Evolutionary conservation across 108 stramenopile species (phyloP), one percentile per base, ranked within the genome.

Genomic region (Aureococcus anophagefferens): DNA sequence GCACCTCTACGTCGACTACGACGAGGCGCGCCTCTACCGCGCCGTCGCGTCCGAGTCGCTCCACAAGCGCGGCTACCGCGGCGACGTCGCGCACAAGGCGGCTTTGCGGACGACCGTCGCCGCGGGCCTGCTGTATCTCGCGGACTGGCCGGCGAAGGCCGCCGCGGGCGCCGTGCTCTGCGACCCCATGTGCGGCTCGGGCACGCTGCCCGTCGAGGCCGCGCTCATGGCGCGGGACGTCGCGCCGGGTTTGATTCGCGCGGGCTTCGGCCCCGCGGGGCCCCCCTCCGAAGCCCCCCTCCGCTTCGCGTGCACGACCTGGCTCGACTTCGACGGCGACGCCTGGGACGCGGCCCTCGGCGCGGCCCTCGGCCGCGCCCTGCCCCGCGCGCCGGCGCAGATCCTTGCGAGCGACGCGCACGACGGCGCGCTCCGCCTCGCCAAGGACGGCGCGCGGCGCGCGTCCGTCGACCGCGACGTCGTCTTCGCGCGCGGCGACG

Each of bases 151-250:
- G 9, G 9, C 5, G 40, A 5, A 13, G 9, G 17, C 17, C 65
- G 4, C 18, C 4, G 17, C 32, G 18, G 65, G 65, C 34, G 33
- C 4, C 0, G 69, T 29, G 1, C 44, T 69, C 28, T 69, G 69
- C 25, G 71, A 71, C 33, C 71, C 71, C 63, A 71, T 71, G 71
- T 71, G 71, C 63, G 71, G 71, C 30, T 63, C 62, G 30, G 71
- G 71, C 25, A 71, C 71, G 18, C 25, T 71, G n/a, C 17, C n/a
- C 33, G 18, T 71, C 63, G 71, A 71, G 63, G 71, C 71, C 1
- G 71, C 71, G 15, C 63, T 71, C n/a, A 71, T 71, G 44, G 71
- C 25, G 21, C 33, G 62, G 34, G 5, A 33, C 14, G 63, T 63
- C 32, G 71, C 71, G 13, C 71, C 71, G 17, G 71, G 71, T 30